Base-by-base conservation (phyloP, 78 protist species). In the Polysphondylium violaceum region DNA sequence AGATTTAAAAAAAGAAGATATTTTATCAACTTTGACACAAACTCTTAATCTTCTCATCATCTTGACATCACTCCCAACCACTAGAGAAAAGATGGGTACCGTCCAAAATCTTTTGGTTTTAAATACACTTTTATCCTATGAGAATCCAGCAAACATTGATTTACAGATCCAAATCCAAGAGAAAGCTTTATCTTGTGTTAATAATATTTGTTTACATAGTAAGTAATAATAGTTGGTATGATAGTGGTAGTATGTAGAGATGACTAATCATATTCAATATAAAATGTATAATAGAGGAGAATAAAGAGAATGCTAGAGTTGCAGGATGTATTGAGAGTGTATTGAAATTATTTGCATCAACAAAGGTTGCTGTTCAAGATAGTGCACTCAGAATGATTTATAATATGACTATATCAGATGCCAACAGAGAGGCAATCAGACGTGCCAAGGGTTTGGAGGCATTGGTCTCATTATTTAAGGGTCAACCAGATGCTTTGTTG, bases 391-490 rank as follows among this genome's bases (percentile, higher is more conserved):
- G 91, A 56, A 69, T 67, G 91, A 58, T 83, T 55, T 83, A 83
- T 64, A 83, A 83, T 59, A 83, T 83, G 91, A 83, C 91, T 2
- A 83, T 83, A 58, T n/a, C 61, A 21, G 91, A 83, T 83, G 79
- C 91, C 36, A 69, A 55, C 44, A 69, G 91, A 64, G 91, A 83
- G 41, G 76, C 74, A 19, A 51, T 83, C 25, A 69, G 91, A 64
- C 68, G 73, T 36, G 55, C 69, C n/a, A 59, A 59, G 27, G 91
- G 91, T 59, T 44, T 83, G 14, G 91, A 83, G 33, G 64, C 91
- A 27, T 58, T 69, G 29, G 91, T 61, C 17, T 27, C 47, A n/a
- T 43, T 69, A 35, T 40, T 67, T 3, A 83, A 72, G 16, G 40
- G 31, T n/a, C 72, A 83, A 58, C 59, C 75, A 69, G 73, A 83